Conservation (phyloP, 75 land plant genomes). For the Cryptomeria japonica region DNA sequence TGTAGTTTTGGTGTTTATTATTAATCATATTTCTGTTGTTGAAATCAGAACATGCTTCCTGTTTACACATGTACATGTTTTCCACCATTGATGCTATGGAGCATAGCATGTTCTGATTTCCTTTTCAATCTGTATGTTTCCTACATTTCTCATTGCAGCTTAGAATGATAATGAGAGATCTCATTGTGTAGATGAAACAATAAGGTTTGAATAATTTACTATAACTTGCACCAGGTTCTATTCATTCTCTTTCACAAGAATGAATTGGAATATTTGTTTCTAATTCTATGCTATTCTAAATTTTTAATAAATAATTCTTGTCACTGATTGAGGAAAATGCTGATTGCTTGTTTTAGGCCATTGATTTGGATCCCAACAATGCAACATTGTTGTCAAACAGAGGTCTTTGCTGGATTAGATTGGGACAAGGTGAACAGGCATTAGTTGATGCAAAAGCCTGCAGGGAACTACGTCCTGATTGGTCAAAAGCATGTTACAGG, state of each 20-base stretch:
- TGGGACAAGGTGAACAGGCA: constrained; percentile 92
- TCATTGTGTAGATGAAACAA: background rate
- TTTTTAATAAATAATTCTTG: background rate
- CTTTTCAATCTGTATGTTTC: background rate
- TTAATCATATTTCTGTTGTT: background rate
- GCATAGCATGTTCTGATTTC: background rate
- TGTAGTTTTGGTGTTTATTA: background rate
- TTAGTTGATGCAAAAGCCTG: constrained; percentile 82
- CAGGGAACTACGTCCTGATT: constrained; percentile 70
- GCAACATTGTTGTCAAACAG: constrained; percentile 74
- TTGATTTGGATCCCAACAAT: constrained; percentile 85
- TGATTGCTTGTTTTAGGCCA: constrained; percentile 52
- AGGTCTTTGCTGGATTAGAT: constrained; percentile 85
- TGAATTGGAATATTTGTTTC: background rate
- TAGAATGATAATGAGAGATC: background rate
- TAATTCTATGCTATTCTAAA: background rate
- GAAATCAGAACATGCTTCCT: background rate
- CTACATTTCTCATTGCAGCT: background rate
- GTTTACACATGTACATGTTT: background rate
- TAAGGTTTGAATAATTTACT: background rate
- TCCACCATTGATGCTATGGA: background rate
- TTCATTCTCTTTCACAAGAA: background rate
- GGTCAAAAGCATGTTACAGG: constrained; percentile 93
- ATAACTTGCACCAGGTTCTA: background rate
- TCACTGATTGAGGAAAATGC: background rate